phyloP scores from a whole-genome alignment of 352 stramenopile genomes.

The Elongisporangium anandrum region DNA sequence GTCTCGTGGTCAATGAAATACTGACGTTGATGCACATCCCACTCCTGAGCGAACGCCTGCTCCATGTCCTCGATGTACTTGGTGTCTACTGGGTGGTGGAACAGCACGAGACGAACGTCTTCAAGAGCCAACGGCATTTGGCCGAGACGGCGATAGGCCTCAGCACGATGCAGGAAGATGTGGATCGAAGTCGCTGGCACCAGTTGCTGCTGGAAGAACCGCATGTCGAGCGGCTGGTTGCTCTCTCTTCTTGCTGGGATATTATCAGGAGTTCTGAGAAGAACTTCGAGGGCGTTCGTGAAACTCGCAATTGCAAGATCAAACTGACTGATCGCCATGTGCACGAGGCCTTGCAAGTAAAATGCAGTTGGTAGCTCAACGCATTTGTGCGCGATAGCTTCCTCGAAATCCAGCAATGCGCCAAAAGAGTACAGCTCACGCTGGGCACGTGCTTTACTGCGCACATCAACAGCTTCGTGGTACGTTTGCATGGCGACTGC shows the following conservation, averaged over 20 bases:
- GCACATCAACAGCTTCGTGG: constrained; percentile 7
- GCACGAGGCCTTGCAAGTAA: constrained; percentile 30
- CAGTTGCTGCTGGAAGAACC: constrained; percentile 5
- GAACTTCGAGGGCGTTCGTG: constrained; percentile 27
- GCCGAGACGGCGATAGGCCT: constrained; percentile 38
- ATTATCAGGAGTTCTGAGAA: constrained; percentile 1
- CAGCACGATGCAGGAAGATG: constrained; percentile 37
- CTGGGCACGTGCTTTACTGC: constrained; percentile 6
- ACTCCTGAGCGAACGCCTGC: constrained; percentile 16
- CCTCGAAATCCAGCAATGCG: constrained; percentile 28
- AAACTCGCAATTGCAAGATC: constrained; percentile 32
- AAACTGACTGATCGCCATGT: constrained; percentile 29
- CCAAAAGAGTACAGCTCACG: constrained; percentile 9
- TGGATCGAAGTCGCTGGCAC: constrained; percentile 23
- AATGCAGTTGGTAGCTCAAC: constrained; percentile 27
- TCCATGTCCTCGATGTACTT: constrained; percentile 12
- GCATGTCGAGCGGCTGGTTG: constrained; percentile 1
- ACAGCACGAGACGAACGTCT: constrained; percentile 34
- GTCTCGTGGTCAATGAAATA: constrained; percentile 50
- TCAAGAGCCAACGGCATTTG: constrained; percentile 39
- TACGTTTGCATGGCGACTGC: background rate
- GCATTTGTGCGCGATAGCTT: constrained; percentile 12
- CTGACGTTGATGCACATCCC: constrained; percentile 37
- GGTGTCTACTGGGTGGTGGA: constrained; percentile 13
- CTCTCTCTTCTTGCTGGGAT: constrained; percentile 11